These are phyloP conservation scores for Rhizopus sp. DNA, from an alignment of 371 early-diverging fungal genomes.

Conservation along the genomic window DNA sequence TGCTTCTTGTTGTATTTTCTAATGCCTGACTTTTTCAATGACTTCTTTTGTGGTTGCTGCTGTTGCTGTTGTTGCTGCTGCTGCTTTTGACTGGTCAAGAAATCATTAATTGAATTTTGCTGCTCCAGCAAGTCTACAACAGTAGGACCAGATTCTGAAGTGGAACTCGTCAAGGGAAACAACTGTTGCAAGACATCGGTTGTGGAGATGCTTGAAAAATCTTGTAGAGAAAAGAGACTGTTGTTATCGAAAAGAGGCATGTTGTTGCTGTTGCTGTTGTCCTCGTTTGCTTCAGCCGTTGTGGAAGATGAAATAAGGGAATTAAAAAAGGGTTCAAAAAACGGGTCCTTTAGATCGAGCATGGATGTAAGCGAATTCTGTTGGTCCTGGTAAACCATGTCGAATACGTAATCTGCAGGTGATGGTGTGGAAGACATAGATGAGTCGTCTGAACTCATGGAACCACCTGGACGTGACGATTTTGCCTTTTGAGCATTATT, in stretches of 20 bases:
- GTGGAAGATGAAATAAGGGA: conserved; percentile 1
- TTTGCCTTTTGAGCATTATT: conserved; percentile 6
- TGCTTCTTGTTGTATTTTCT: conserved; percentile 15
- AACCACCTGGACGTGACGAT: conserved; percentile 17
- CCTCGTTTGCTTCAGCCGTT: neutral
- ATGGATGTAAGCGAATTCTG: conserved; percentile 24
- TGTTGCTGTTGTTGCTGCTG: neutral
- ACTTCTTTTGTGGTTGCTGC: conserved; percentile 7
- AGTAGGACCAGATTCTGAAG: conserved; percentile 1
- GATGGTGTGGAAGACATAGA: conserved; percentile 43
- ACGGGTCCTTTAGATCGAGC: conserved; percentile 28
- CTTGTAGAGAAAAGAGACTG: conserved; percentile 17
- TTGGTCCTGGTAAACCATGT: conserved; percentile 41
- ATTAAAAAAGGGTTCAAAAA: conserved; percentile 29
- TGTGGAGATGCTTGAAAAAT: conserved; percentile 10
- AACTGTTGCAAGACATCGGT: conserved; percentile 18
- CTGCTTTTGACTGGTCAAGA: neutral
- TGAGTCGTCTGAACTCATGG: conserved; percentile 45
- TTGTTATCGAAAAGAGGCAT: neutral
- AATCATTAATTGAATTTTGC: neutral
- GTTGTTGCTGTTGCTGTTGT: neutral
- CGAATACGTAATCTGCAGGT: conserved; percentile 48
- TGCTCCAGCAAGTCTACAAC: conserved; percentile 7
- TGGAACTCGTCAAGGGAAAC: conserved; percentile 2
- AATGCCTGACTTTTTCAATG: conserved; percentile 1